Percentiles rank a stretch among this genome's conserved stretches.
Evolutionary conservation across 2,329 filamentous ascomycete species (phyloP).

Genomic region (Aspergillus costaricaensis): DNA sequence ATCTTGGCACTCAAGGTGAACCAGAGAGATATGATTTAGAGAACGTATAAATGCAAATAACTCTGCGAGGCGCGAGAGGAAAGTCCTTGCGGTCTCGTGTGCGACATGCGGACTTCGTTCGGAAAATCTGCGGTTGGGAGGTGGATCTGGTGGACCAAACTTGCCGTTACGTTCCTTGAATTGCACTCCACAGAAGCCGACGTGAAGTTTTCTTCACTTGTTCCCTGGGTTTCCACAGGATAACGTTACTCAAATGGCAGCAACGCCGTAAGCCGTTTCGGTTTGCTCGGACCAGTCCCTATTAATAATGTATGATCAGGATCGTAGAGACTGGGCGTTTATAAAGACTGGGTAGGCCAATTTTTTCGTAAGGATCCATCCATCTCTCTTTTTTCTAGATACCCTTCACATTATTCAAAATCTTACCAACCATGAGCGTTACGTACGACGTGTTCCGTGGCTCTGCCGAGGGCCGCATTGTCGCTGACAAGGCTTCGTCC

Average conservation of each 20-base stretch:
- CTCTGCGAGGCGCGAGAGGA: not conserved
- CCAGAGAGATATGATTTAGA: not conserved
- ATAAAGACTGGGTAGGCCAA: not conserved
- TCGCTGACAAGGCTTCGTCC: constrained; percentile 9
- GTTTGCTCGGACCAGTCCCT: not conserved
- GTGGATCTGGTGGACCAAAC: not conserved
- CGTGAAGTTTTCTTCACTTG: not conserved
- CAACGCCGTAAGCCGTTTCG: not conserved
- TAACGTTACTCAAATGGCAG: not conserved
- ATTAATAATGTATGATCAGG: not conserved
- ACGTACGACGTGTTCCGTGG: constrained; percentile 23
- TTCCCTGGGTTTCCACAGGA: not conserved
- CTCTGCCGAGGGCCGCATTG: constrained; percentile 19
- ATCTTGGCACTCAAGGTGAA: not conserved
- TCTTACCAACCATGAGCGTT: not conserved
- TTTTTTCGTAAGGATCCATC: not conserved
- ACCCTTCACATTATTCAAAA: not conserved
- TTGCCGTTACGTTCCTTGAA: not conserved
- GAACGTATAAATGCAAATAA: no score
- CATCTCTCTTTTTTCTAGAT: not conserved
- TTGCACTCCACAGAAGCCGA: not conserved
- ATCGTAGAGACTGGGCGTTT: not conserved
- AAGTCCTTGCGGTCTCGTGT: not conserved
- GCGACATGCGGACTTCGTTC: not conserved
- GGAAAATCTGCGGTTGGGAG: not conserved